Evolutionary conservation across 306 rosid genomes (phyloP), one percentile per base, ranked within the genome.

Genomic region (Inga laurina): DNA sequence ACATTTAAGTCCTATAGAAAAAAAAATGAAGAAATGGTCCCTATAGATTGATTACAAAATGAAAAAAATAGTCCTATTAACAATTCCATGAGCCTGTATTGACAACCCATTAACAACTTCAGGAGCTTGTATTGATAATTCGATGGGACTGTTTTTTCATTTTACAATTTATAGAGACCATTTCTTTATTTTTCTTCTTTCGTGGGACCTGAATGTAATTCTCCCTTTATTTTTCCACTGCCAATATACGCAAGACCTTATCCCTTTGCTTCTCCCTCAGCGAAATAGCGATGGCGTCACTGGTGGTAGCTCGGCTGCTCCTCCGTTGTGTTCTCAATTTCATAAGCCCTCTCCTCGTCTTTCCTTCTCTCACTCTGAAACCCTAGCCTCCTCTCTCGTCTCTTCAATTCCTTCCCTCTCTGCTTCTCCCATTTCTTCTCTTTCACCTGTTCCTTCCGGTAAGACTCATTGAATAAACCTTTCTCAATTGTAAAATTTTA

Each of bases 331-430:
- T 27, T 18, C 67, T 86, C 83, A 88, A 82, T 65, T 74, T 1
- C 85, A 82, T 22, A 45, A 44, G 62, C 76, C 84, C 30, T 77
- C 83, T 41, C 88, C 89, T 76, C 87, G 90, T 76, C 86, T 88
- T 81, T 95, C 95, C 3, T 91, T 95, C 73, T 90, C 94, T 48
- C 87, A 87, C 15, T 91, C 93, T 4, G 88, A 95, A 89, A 35
- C 90, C 85, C 89, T 95, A 32, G 32, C 84, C 77, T 51, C 35
- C 30, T 13, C 93, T 0, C 64, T 90, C 68, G 86, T 64, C 56
- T 34, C 86, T n/a, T 49, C 81, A 51, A 16, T 39, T 3, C 74
- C 81, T 76, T 79, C 88, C 13, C 81, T 84, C 37, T 74, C 87
- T 5, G 0, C 76, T 75, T 75, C 91, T 83, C 48, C 87, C 12